These are phyloP conservation scores for Chlorella variabilis DNA, from an alignment of 163 green algal species.

Conservation along the genomic window DNA sequence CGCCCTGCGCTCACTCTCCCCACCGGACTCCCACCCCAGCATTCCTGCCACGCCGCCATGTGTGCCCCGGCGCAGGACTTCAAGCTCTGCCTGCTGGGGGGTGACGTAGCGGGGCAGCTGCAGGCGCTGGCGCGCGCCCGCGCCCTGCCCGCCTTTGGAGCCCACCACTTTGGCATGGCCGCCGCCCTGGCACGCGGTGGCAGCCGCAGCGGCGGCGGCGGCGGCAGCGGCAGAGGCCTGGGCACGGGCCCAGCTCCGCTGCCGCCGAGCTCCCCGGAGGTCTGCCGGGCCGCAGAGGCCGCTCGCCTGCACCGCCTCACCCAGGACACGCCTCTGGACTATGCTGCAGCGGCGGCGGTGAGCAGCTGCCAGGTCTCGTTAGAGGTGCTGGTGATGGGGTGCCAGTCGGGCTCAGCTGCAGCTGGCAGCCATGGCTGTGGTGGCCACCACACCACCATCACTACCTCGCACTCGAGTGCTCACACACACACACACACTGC, in stretches of 20 bases:
- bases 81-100: not conserved
- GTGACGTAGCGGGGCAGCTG: not conserved
- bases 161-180: constrained; percentile 29
- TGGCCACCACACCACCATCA: too few relatives aligned
- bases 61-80: constrained; percentile 37
- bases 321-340: constrained; percentile 18
- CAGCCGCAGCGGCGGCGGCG: too few relatives aligned
- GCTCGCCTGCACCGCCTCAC: constrained; percentile 30
- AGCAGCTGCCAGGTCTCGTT: not conserved
- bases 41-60: too few relatives aligned
- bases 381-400: too few relatives aligned
- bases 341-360: constrained; percentile 17
- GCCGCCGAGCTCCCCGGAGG: constrained; percentile 1
- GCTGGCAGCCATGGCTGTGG: too few relatives aligned
- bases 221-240: not conserved
- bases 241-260: not conserved
- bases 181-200: not conserved
- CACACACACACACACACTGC: too few relatives aligned
- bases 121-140: not conserved
- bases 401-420: too few relatives aligned
- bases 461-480: too few relatives aligned
- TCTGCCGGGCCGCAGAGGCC: constrained; percentile 2
- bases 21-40: too few relatives aligned
- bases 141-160: constrained; percentile 11
- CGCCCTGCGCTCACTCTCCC: too few relatives aligned